These are phyloP conservation scores for Dothidotthia symphoricarpi DNA, from an alignment of 2,329 filamentous ascomycete species.

Conservation along the genomic window DNA sequence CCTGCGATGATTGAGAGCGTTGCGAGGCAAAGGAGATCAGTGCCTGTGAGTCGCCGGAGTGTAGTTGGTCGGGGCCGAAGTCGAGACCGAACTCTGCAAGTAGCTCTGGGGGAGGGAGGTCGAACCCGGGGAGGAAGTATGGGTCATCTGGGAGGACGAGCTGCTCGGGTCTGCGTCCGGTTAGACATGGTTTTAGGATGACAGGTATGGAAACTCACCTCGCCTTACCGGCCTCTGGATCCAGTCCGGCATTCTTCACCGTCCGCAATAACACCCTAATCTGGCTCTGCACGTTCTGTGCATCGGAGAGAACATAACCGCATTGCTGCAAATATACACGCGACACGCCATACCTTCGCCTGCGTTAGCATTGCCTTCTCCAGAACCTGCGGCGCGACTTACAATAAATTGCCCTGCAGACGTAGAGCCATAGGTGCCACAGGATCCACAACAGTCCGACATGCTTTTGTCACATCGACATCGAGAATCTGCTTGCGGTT, in stretches of 20 bases:
- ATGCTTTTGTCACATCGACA: conserved; percentile 83
- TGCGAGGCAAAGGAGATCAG: conserved; percentile 35
- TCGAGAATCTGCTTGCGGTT: conserved; percentile 83
- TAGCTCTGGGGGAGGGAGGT: conserved; percentile 59
- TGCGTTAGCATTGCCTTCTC: conserved; percentile 11
- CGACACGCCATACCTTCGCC: conserved; percentile 62
- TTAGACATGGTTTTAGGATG: conserved; percentile 2
- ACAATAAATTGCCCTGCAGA: conserved; percentile 84
- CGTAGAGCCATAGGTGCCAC: conserved; percentile 85
- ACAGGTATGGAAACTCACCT: conserved; percentile 56
- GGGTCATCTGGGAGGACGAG: conserved; percentile 81
- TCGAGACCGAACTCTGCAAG: conserved; percentile 47
- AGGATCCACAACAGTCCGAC: conserved; percentile 80
- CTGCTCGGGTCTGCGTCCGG: conserved; percentile 62
- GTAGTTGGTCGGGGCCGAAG: conserved; percentile 36
- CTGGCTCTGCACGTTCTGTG: conserved; percentile 69
- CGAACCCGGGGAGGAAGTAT: conserved; percentile 67
- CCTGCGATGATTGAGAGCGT: conserved; percentile 24
- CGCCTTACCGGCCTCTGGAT: conserved; percentile 68
- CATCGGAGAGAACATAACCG: conserved; percentile 78
- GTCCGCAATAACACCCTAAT: conserved; percentile 67
- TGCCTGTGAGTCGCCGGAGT: conserved; percentile 40
- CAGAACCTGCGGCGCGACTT: conserved; percentile 21
- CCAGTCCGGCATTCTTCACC: conserved; percentile 60
- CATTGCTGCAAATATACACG: conserved; percentile 87